Base-by-base conservation (phyloP, 2,329 filamentous ascomycete species). In the Neonectria sp. region DNA sequence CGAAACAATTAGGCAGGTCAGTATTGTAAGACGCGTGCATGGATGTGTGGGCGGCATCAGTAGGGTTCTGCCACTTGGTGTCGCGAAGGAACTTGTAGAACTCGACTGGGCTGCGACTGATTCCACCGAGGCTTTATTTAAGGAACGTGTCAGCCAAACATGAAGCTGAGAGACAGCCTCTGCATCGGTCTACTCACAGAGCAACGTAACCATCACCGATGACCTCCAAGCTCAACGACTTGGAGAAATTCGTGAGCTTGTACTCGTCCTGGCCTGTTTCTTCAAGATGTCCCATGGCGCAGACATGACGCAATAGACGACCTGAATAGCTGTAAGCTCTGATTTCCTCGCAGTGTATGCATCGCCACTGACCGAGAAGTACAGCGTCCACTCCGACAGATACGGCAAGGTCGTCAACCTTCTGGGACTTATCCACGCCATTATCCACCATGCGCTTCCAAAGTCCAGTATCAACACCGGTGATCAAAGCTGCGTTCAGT, bases 271-370 rank as follows among this genome's bases (percentile, higher is more conserved):
- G 58, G 0, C 71, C 77, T 0, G 71, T 76, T 66, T 82, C 79
- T 9, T 70, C 59, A 40, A 83, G 66, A 61, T 81, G 77, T 1
- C 80, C 79, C 76, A 81, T 79, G 21, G 80, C 79, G 7, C 70
- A 73, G 3, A 82, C 62, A 61, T 82, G 80, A n/a, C 77, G 75
- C 73, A 82, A 68, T 17, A 81, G 63, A 13, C 78, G 77, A 17
- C 65, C 65, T 63, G 17, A 4, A 13, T 11, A 15, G 29, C 7
- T 31, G 48, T 63, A 13, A 67, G 49, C 49, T 31, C 31, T 11
- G 31, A 11, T 45, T 15, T 67, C 72, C 68, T 17, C 15, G 3
- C 2, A 24, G 4, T 17, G 29, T 3, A 53, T 52, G 6, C 12
- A 21, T 12, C 21, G 13, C n/a, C 27, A 57, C 75, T 48, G 61